These are phyloP conservation scores for Chalara sp. DNA, from an alignment of 2,329 filamentous ascomycete genomes.

Conservation along the genomic window DNA sequence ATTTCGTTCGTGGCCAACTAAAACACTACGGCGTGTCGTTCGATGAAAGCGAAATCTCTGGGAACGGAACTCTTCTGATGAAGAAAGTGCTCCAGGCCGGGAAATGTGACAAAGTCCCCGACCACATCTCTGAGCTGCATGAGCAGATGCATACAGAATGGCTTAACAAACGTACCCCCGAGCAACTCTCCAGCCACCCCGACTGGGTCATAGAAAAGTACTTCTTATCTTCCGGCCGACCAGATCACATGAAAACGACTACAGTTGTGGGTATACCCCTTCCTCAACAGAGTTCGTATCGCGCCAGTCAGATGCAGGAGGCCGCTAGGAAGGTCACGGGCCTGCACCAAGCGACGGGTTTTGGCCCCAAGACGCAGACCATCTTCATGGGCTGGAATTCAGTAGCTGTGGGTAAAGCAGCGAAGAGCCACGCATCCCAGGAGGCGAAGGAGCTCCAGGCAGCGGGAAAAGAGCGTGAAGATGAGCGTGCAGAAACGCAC, in stretches of 20 bases:
- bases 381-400: conserved; percentile 7
- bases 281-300: conserved; percentile 3
- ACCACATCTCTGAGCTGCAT: conserved; percentile 1
- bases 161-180: neutral
- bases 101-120: conserved; percentile 4
- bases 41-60: conserved; percentile 6
- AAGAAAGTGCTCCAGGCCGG: conserved; percentile 7
- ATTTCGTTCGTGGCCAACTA: conserved; percentile 6
- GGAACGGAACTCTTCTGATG: conserved; percentile 8
- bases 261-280: conserved; percentile 4
- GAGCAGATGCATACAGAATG: conserved; percentile 4
- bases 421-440: conserved; percentile 1
- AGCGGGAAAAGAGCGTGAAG: neutral
- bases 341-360: conserved; percentile 3
- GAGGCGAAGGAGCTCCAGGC: conserved; percentile 3
- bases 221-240: conserved; percentile 3
- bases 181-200: conserved; percentile 3
- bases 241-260: conserved; percentile 3
- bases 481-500: neutral
- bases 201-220: conserved; percentile 4
- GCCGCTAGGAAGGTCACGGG: conserved; percentile 2
- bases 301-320: conserved; percentile 2
- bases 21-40: conserved; percentile 3
- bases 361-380: conserved; percentile 3
- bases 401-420: conserved; percentile 3